phyloP scores from a whole-genome alignment of 805 yeast genomes.

The Pachysolen tannophilus region DNA sequence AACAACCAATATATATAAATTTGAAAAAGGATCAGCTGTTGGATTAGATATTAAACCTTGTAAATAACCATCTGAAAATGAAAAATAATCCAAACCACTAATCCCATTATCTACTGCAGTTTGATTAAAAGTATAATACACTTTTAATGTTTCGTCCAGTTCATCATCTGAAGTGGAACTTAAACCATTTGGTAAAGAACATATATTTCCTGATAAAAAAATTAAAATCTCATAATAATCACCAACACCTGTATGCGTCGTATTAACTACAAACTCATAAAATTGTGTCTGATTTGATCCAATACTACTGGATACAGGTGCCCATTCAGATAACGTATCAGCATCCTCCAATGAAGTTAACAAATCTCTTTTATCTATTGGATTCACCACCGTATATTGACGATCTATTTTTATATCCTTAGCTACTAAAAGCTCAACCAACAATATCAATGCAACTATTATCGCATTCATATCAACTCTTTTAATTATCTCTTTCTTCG shows the following conservation, averaged over 20 bases:
- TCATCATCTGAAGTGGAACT: slow-evolving; percentile 6
- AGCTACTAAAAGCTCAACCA: too few relatives aligned
- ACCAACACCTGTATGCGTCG: slow-evolving; percentile 33
- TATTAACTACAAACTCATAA: slow-evolving; percentile 36
- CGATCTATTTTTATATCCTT: too few relatives aligned
- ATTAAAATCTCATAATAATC: slow-evolving; percentile 37
- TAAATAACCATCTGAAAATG: slow-evolving; percentile 19
- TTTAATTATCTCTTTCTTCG: too few relatives aligned
- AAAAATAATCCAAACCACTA: slow-evolving; percentile 10
- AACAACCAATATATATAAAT: slow-evolving; percentile 15
- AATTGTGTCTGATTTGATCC: slow-evolving; percentile 30
- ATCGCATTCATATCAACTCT: too few relatives aligned
- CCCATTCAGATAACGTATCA: slow-evolving; percentile 14
- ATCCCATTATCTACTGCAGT: slow-evolving; percentile 10
- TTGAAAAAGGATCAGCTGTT: slow-evolving; percentile 8
- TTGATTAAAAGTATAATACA: slow-evolving; percentile 19
- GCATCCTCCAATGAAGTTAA: slow-evolving; percentile 6
- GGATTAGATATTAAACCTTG: slow-evolving; percentile 14
- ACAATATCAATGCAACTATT: too few relatives aligned
- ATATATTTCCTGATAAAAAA: slow-evolving; percentile 44
- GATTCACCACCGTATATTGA: too few relatives aligned
- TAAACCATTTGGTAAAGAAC: slow-evolving; percentile 23
- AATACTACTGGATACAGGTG: slow-evolving; percentile 18
- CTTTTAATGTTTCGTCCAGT: slow-evolving; percentile 15
- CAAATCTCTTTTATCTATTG: slow-evolving; percentile 3